These are phyloP conservation scores for Cucumis cinereus DNA, from an alignment of 306 rosid species.

Conservation along the genomic window DNA sequence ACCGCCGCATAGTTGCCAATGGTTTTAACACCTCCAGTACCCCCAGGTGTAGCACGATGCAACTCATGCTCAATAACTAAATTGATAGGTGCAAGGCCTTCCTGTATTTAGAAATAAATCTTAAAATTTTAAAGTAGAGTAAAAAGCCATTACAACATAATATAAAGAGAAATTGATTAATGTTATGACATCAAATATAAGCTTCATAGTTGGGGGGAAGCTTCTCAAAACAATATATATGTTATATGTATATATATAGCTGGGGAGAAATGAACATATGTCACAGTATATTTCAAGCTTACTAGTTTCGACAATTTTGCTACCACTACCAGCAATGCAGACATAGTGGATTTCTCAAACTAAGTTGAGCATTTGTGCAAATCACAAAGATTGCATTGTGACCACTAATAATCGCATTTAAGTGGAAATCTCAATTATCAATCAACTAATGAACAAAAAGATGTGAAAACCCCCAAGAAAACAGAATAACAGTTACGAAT, in stretches of 20 bases:
- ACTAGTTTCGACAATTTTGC: neutral
- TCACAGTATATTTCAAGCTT: neutral
- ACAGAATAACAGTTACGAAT: neutral
- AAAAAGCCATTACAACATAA: neutral
- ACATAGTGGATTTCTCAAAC: neutral
- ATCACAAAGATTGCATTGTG: neutral
- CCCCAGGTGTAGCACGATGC: constrained; percentile 99
- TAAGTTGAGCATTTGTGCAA: neutral
- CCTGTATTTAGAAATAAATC: constrained; percentile 37
- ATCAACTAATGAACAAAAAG: neutral
- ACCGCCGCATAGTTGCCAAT: constrained; percentile 98
- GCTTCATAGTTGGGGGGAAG: neutral
- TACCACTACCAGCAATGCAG: neutral
- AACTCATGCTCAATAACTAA: constrained; percentile 71
- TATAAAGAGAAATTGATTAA: neutral
- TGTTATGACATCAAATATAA: neutral
- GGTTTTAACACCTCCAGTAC: constrained; percentile 98
- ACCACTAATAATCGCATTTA: neutral
- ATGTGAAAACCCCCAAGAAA: neutral
- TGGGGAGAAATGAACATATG: neutral
- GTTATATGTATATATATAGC: too few relatives aligned
- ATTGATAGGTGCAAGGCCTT: constrained; percentile 89
- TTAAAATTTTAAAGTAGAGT: neutral
- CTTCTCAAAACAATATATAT: too few relatives aligned
- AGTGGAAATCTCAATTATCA: neutral